Evolutionary conservation across 2,329 filamentous ascomycete species (phyloP).

Genomic region (Aspergillus neotritici): DNA sequence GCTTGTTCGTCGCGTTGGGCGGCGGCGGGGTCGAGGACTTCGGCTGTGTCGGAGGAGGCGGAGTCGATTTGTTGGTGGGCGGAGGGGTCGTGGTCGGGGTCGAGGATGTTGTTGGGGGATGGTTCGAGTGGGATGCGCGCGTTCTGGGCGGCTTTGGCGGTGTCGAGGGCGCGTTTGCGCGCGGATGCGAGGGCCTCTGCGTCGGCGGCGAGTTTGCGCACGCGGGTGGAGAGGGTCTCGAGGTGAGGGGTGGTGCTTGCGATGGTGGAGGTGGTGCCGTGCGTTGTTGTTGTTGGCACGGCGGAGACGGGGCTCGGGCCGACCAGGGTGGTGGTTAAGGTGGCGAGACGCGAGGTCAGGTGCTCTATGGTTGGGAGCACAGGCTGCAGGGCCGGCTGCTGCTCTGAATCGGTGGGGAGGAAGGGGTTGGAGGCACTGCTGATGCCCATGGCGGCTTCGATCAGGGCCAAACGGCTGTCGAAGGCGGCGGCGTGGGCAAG

Average conservation of each 20-base stretch:
- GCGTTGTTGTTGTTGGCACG: conserved; percentile 17
- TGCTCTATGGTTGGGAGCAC: conserved; percentile 76
- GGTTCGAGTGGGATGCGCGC: conserved; percentile 25
- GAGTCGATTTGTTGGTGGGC: conserved; percentile 27
- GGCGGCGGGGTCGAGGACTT: conserved; percentile 53
- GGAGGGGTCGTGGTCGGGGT: conserved; percentile 21
- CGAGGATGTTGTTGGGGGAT: conserved; percentile 25
- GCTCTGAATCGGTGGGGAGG: conserved; percentile 24
- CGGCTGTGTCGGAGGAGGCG: conserved; percentile 23
- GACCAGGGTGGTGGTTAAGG: conserved; percentile 53
- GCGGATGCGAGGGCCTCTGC: conserved; percentile 40
- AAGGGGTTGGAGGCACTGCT: conserved; percentile 60
- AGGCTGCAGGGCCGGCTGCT: conserved; percentile 54
- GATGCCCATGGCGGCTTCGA: conserved; percentile 79
- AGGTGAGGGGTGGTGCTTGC: conserved; percentile 39
- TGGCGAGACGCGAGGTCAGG: conserved; percentile 73
- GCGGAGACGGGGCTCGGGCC: conserved; percentile 30
- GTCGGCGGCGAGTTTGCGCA: conserved; percentile 42
- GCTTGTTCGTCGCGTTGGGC: conserved; percentile 58
- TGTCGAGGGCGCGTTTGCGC: conserved; percentile 39
- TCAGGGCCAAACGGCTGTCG: conserved; percentile 67
- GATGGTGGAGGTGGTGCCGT: conserved; percentile 19
- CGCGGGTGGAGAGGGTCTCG: conserved; percentile 39
- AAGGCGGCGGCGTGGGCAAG: conserved; percentile 81
- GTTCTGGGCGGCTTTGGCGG: conserved; percentile 38